These are phyloP conservation scores for Cyclostephanos tholiformis DNA, from an alignment of 108 stramenopile genomes.

Conservation along the genomic window DNA sequence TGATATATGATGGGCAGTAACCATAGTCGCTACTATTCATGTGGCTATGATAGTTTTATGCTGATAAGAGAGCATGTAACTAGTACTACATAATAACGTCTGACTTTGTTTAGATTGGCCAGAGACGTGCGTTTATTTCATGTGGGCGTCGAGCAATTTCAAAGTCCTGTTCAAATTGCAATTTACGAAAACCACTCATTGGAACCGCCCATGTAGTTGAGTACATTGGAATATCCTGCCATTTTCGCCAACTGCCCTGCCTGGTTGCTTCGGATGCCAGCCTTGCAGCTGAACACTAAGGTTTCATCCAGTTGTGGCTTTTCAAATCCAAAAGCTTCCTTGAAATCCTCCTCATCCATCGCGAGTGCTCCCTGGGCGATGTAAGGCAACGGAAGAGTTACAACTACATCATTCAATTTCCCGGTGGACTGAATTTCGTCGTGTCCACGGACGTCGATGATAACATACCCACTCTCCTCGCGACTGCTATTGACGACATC, in stretches of 20 bases:
- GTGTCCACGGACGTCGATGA: slow-evolving; percentile 74
- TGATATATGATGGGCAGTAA: neutral
- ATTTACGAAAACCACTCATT: slow-evolving; percentile 78
- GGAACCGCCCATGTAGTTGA: slow-evolving; percentile 75
- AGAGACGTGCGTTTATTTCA: neutral
- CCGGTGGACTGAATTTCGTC: slow-evolving; percentile 70
- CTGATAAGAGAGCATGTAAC: neutral
- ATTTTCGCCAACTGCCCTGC: slow-evolving; percentile 66
- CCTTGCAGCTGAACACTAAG: slow-evolving; percentile 75
- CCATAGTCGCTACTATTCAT: neutral
- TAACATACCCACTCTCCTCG: slow-evolving; percentile 68
- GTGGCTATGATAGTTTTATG: neutral
- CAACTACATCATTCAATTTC: slow-evolving; percentile 59
- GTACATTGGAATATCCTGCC: slow-evolving; percentile 69
- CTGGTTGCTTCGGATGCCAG: slow-evolving; percentile 65
- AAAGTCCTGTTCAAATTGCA: no score
- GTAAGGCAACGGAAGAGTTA: slow-evolving; percentile 63
- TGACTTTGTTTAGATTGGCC: no score
- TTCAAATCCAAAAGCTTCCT: slow-evolving; percentile 67
- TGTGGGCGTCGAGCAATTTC: neutral
- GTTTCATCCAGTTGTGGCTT: slow-evolving; percentile 75
- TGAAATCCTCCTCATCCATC: slow-evolving; percentile 81
- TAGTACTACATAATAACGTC: neutral
- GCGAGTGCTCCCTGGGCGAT: slow-evolving; percentile 61
- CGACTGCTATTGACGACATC: slow-evolving; percentile 64